Base-by-base conservation (phyloP, 768 basidiomycete genomes). In the Xerocomus potaroensis region DNA sequence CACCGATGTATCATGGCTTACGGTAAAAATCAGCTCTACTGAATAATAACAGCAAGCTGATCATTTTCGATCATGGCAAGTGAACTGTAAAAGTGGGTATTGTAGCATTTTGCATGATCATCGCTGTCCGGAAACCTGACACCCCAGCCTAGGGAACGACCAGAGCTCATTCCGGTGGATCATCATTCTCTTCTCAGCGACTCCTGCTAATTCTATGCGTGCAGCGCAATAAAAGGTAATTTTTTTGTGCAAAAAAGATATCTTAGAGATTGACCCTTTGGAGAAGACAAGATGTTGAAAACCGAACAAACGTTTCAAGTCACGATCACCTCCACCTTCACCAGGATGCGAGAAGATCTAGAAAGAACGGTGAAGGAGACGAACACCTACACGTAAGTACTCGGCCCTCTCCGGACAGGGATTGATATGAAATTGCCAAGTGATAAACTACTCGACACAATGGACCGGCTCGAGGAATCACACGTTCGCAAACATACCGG, bases 301-400 rank as follows among this genome's bases (percentile, higher is more conserved):
- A 31, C 24, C 15, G 60, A 65, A 36, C 56, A 48, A 41, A 32
- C 53, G 8, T 61, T 63, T 19, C 56, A 67, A 36, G 48, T 19
- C 11, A 55, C 30, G 34, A 45, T 59, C 24, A 14, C 53, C 27
- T 45, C 49, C 27, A 46, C 41, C 4, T 68, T 66, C 45, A 26
- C 43, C 12, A 24, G 24, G 31, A 37, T 47, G 44, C 53, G 49
- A 22, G 45, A 50, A 12, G 48, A 53, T 30, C 33, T 49, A 32
- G 43, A 45, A 40, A 41, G 30, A 29, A 44, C 51, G 2, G 48
- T 42, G 7, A 52, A 23, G 33, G 72, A 68, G 36, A 63, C 68
- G 11, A 54, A 64, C 22, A 16, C 46, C 1, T 55, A 64, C 40
- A 50, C 51, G 64, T 68, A 51, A 52, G 66, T 38, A 24, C 24